Base-by-base conservation (phyloP, 129 eudicot genomes). In the Logfia minima region DNA sequence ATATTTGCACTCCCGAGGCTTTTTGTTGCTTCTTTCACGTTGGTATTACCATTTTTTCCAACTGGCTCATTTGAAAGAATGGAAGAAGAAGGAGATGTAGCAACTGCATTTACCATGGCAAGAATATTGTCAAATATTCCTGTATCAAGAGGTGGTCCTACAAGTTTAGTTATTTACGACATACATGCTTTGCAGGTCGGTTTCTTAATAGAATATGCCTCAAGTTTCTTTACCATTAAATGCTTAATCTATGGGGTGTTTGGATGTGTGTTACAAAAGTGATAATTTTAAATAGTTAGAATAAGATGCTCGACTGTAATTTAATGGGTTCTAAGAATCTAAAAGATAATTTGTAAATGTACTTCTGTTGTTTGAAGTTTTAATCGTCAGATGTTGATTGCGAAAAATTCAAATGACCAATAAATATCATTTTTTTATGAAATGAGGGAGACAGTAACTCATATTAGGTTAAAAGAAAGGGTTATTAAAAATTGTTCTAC, bases 71-170 rank as follows among this genome's bases (percentile, higher is more conserved):
- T 93, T 86, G 98, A 93, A 77, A 79, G 98, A 41, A 86, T 93
- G 85, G 98, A 93, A 85, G 98, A 90, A 83, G 98, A 93, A 86
- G 98, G 98, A 24, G 98, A 93, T 74, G 97, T 93, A 24, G 98
- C 98, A 8, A 93, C 98, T 75, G 97, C 98, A n/a, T 93, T 88
- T 80, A 93, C 98, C 65, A 86, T 93, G 96, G 98, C 98, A 37
- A 87, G 98, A 71, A 90, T 93, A 71, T 80, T 93, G 67, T 93
- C 98, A 14, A 93, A 89, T 74, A 91, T 85, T 81, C 98, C 98
- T 10, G 85, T 87, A 70, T 93, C 98, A 23, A 93, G 98, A 85
- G 98, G 98, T 43, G 98, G 98, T 66, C 98, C 98, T 2, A 93
- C 98, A 79, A 93, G 98, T 81, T 75, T 93, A 68, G 98, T 91